Evolutionary conservation across 441 rosid genomes (phyloP), one percentile per base, ranked within the genome.

Genomic region (California macrophylla): DNA sequence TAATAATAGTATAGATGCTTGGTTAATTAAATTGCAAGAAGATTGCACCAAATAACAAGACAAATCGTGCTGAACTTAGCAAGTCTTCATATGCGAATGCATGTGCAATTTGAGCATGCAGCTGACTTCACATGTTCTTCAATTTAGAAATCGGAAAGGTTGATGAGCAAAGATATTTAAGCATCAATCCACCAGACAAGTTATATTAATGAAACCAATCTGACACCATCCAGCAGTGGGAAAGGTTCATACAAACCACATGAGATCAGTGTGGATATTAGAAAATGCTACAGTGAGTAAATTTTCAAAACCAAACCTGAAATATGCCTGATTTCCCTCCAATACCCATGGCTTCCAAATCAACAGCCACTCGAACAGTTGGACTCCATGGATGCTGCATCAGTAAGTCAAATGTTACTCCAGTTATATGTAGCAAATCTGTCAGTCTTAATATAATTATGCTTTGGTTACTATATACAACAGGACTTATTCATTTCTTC

Each of bases 271-370:
- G 26, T 54, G 62, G 62, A 28, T 3, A 3, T 28, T 50, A 50
- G 58, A 54, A 54, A 54, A 66, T 25, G 7, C 21, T 62, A 25
- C 20, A 20, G 66, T 56, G 25, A 63, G 16, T 66, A 64, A 63
- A 45, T 25, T 66, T 58, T 69, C 56, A 71, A 69, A 67, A 73
- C 16, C 18, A 32, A 65, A 93, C 98, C 98, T 93, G 97, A 79
- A 93, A 93, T 79, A 93, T 64, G 75, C 79, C 50, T 7, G 98
- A 89, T 83, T 86, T 91, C 66, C 98, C 98, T 69, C 98, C 98
- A 36, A 86, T 63, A 42, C 96, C 98, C 98, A 93, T 93, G 71
- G 98, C 96, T 82, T 93, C 98, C 81, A 93, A 74, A 85, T 93
- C 97, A 74, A 93, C 66, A 75, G 95, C 98, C 84, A 87, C 64